Evolutionary conservation across 2,329 filamentous ascomycete species (phyloP).

Genomic region (Fusarium xyrophilum): DNA sequence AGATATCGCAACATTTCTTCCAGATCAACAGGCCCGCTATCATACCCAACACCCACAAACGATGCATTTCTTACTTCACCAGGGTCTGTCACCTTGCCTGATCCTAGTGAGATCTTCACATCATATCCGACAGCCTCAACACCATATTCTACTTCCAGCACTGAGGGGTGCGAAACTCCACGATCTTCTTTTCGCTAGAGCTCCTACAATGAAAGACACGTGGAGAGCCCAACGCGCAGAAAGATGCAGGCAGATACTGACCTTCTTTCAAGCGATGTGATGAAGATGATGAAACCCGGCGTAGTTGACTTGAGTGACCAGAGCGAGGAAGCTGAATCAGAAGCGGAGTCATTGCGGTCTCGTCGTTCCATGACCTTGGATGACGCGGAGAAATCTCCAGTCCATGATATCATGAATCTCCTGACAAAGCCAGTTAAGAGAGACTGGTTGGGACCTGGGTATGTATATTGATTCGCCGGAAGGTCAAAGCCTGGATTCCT

Average conservation of each 20-base stretch:
- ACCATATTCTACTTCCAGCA: slow-evolving; percentile 1
- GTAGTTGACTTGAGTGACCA: neutral
- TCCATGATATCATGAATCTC: neutral
- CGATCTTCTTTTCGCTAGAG: neutral
- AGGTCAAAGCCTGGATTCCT: slow-evolving; percentile 1
- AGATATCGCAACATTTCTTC: neutral
- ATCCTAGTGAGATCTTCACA: slow-evolving; percentile 13
- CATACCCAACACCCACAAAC: neutral
- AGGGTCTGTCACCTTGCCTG: slow-evolving; percentile 12
- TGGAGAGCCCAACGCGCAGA: slow-evolving; percentile 9
- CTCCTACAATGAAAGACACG: neutral
- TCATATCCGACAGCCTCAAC: slow-evolving; percentile 7
- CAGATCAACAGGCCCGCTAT: neutral
- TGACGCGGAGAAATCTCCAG: neutral
- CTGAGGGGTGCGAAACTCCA: neutral
- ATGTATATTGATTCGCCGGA: slow-evolving; percentile 19
- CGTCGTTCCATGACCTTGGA: neutral
- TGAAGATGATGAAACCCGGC: neutral
- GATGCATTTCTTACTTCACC: neutral
- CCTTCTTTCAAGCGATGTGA: neutral
- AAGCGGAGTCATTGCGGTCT: neutral
- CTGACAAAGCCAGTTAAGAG: neutral
- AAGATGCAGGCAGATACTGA: neutral
- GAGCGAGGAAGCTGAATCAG: neutral
- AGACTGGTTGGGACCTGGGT: neutral